phyloP scores from a whole-genome alignment of 1,139 yeast genomes.

The Candida glucosophila region DNA sequence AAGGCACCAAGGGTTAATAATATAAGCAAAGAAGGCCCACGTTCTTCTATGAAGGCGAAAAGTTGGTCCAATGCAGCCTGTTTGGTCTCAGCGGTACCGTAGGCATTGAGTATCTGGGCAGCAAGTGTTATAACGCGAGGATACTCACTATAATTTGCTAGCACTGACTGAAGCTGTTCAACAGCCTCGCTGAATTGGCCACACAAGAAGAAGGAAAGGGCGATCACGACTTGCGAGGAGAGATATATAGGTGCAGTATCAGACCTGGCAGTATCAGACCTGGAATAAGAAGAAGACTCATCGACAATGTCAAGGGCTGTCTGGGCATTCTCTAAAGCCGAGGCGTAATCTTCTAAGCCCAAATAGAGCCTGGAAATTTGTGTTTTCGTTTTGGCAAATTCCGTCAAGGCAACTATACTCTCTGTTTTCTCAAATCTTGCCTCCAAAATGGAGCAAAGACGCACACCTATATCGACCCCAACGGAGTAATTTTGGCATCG shows the following conservation, averaged over 20 bases:
- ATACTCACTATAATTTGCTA: slow-evolving; percentile 40
- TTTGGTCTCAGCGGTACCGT: slow-evolving; percentile 62
- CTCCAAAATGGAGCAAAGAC: slow-evolving; percentile 46
- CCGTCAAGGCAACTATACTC: slow-evolving; percentile 34
- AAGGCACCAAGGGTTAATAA: slow-evolving; percentile 76
- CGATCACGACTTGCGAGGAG: slow-evolving; percentile 62
- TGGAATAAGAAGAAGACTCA: slow-evolving; percentile 22
- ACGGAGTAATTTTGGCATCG: slow-evolving; percentile 53
- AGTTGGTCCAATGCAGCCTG: slow-evolving; percentile 75
- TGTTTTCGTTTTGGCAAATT: slow-evolving; percentile 53
- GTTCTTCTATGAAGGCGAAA: slow-evolving; percentile 49
- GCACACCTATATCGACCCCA: slow-evolving; percentile 42
- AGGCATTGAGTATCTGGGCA: slow-evolving; percentile 73
- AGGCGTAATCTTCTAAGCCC: slow-evolving; percentile 46
- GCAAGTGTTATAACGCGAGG: slow-evolving; percentile 59
- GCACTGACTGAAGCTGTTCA: slow-evolving; percentile 54
- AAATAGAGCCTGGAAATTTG: slow-evolving; percentile 65
- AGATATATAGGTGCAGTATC: too few species aligned
- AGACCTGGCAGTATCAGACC: not conserved
- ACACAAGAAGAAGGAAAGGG: slow-evolving; percentile 58
- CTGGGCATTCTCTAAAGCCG: slow-evolving; percentile 56
- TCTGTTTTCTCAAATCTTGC: slow-evolving; percentile 50
- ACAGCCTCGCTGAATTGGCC: slow-evolving; percentile 58
- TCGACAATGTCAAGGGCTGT: slow-evolving; percentile 45
- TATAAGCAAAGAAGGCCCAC: slow-evolving; percentile 59